Evolutionary conservation across 2,329 filamentous ascomycete genomes (phyloP).

Genomic region (Trichoderma koningii): DNA sequence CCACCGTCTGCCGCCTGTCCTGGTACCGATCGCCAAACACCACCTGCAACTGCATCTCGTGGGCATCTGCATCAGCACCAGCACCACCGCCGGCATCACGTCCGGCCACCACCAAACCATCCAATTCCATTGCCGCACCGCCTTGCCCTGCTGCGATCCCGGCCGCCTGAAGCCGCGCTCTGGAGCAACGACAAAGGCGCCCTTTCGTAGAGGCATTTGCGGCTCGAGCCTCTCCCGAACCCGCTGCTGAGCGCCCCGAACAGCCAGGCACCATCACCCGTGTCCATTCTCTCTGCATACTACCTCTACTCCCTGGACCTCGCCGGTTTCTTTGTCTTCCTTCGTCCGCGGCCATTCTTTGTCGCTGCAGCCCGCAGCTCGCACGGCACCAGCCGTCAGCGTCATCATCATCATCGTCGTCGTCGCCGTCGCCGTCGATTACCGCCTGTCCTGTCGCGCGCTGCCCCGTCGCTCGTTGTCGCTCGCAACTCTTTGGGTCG

Average conservation of each 20-base stretch:
- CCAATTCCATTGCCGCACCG: conserved; percentile 23
- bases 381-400: not conserved
- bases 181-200: not conserved
- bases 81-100: conserved; percentile 26
- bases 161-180: conserved; percentile 8
- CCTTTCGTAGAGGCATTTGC: not conserved
- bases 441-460: conserved; percentile 32
- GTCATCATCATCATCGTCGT: conserved; percentile 13
- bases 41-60: conserved; percentile 14
- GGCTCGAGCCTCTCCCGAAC: conserved; percentile 6
- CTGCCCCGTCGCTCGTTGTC: not conserved
- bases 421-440: conserved; percentile 28
- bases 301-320: not conserved
- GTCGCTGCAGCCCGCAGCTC: not conserved
- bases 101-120: conserved; percentile 22
- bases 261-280: not conserved
- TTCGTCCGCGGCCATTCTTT: not conserved
- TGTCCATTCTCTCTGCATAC: not conserved
- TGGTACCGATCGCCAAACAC: conserved; percentile 27
- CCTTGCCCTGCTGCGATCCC: conserved; percentile 11
- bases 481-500: conserved; percentile 30
- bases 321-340: not conserved
- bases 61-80: conserved; percentile 22
- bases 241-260: conserved; percentile 3
- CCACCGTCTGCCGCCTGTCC: not conserved